Evolutionary conservation across 257 asterid species (phyloP).

Genomic region (Osmanthus fragrans): DNA sequence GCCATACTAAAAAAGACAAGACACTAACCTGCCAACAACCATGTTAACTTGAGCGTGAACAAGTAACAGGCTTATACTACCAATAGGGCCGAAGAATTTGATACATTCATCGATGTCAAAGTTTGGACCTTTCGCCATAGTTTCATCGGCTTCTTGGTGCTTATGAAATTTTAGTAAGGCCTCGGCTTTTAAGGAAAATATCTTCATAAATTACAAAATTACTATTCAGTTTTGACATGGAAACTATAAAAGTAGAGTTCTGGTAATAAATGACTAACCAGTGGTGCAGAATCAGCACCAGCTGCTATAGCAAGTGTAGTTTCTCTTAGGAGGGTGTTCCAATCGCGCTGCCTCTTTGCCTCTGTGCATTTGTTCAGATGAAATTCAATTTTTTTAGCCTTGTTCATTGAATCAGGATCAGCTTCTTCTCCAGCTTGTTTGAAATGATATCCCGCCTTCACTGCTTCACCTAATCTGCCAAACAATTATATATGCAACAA

Average conservation of each 20-base stretch:
- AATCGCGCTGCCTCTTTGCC: constrained; percentile 62
- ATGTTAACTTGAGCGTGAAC: constrained; percentile 68
- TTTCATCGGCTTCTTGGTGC: constrained; percentile 74
- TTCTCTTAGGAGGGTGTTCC: constrained; percentile 62
- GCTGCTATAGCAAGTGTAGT: constrained; percentile 50
- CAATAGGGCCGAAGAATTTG: constrained; percentile 70
- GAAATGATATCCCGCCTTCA: constrained; percentile 64
- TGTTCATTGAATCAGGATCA: constrained; percentile 67
- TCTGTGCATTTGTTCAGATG: constrained; percentile 62
- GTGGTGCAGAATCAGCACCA: constrained; percentile 86
- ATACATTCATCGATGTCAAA: constrained; percentile 61
- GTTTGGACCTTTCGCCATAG: constrained; percentile 52
- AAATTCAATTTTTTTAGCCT: constrained; percentile 48
- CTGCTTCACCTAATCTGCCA: constrained; percentile 75
- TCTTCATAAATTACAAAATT: constrained; percentile 32
- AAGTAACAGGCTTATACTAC: constrained; percentile 49
- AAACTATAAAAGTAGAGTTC: neutral
- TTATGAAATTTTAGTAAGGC: constrained; percentile 65
- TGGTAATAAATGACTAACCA: constrained; percentile 36
- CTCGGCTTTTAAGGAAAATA: constrained; percentile 76
- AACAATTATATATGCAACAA: neutral
- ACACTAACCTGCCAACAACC: constrained; percentile 67
- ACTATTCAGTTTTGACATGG: neutral
- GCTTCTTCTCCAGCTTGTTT: constrained; percentile 74
- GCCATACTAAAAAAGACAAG: neutral